Percentiles rank a stretch among this genome's conserved stretches.
Conservation (phyloP, 768 basidiomycete genomes). For the Naganishia onofrii region DNA sequence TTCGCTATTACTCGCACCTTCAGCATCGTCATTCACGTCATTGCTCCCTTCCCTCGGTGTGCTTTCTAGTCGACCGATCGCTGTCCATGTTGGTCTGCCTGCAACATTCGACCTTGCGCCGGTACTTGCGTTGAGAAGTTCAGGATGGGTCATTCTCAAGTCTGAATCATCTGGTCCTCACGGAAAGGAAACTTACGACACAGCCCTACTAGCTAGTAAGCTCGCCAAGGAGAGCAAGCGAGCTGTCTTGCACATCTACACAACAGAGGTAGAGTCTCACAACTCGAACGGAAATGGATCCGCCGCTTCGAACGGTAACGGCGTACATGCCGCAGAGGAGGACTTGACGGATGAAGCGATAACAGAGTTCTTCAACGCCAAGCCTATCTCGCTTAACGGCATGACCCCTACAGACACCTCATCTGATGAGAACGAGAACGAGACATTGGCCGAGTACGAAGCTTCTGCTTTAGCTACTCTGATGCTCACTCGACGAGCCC, state of each 20-base stretch:
- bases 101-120: slow-evolving; percentile 33
- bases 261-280: slow-evolving; percentile 13
- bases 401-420: slow-evolving; percentile 27
- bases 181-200: slow-evolving; percentile 78
- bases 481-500: slow-evolving; percentile 62
- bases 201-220: slow-evolving; percentile 79
- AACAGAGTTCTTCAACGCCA: slow-evolving; percentile 33
- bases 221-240: slow-evolving; percentile 60
- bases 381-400: slow-evolving; percentile 14
- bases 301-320: slow-evolving; percentile 20
- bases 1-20: slow-evolving; percentile 31
- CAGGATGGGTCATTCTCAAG: slow-evolving; percentile 75
- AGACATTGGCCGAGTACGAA: slow-evolving; percentile 60
- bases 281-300: slow-evolving; percentile 31
- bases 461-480: slow-evolving; percentile 66
- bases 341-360: slow-evolving; percentile 45
- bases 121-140: slow-evolving; percentile 71
- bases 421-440: slow-evolving; percentile 35
- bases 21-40: slow-evolving; percentile 24
- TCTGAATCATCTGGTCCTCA: slow-evolving; percentile 59
- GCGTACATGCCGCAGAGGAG: slow-evolving; percentile 36
- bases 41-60: slow-evolving; percentile 35
- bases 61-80: slow-evolving; percentile 30
- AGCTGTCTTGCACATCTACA: slow-evolving; percentile 31
- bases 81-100: slow-evolving; percentile 34